phyloP scores from a whole-genome alignment of 768 basidiomycete species.

The Tephrocybe sp. region DNA sequence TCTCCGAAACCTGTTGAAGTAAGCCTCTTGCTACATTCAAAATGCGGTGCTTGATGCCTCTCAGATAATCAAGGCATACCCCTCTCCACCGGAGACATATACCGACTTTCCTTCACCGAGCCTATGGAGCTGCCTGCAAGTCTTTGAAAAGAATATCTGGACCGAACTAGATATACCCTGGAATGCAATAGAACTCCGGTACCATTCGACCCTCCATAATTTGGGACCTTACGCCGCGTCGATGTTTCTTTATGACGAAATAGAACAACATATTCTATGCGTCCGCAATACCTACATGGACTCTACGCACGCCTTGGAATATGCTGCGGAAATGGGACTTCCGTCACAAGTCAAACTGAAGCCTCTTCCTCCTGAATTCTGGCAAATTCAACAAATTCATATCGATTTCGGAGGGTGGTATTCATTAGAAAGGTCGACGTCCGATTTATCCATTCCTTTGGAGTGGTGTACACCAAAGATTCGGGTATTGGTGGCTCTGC shows the following conservation, averaged over 20 bases:
- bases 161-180: constrained; percentile 55
- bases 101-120: constrained; percentile 54
- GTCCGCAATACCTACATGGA: constrained; percentile 28
- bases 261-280: constrained; percentile 48
- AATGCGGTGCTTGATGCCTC: constrained; percentile 5
- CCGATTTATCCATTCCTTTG: constrained; percentile 40
- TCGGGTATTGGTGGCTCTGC: constrained; percentile 55
- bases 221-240: constrained; percentile 79
- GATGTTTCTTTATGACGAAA: constrained; percentile 63
- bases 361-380: constrained; percentile 36
- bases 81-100: constrained; percentile 49
- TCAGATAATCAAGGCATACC: constrained; percentile 60
- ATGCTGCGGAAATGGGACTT: constrained; percentile 19
- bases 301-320: constrained; percentile 8
- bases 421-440: constrained; percentile 27
- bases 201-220: constrained; percentile 57
- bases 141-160: constrained; percentile 44
- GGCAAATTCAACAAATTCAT: constrained; percentile 36
- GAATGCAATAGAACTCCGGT: constrained; percentile 61
- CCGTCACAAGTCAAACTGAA: constrained; percentile 16
- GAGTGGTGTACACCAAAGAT: constrained; percentile 78
- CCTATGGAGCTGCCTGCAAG: constrained; percentile 33
- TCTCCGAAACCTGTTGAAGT: constrained; percentile 71
- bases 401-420: constrained; percentile 51
- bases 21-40: constrained; percentile 14